Conservation (phyloP, 495 filamentous ascomycete species). For the Podospora fimiseda region DNA sequence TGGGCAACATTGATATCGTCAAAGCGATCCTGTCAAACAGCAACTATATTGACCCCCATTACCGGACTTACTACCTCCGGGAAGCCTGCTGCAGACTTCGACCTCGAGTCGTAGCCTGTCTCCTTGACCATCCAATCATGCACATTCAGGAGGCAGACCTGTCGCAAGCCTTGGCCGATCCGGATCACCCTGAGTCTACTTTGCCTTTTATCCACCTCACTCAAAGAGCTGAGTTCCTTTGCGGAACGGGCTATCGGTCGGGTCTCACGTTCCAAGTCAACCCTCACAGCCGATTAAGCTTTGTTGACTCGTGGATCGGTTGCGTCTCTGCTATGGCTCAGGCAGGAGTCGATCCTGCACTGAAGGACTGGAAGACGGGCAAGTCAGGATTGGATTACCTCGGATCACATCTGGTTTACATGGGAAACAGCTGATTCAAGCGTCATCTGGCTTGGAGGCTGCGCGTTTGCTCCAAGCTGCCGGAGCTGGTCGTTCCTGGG, state of each 20-base stretch:
- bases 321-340: slow-evolving; percentile 1
- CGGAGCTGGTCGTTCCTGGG: not conserved
- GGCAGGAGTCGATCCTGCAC: not conserved
- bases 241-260: too few relatives aligned
- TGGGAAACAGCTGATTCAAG: not conserved
- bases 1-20: not conserved
- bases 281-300: not conserved
- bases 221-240: not conserved
- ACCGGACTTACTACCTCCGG: slow-evolving; percentile 1
- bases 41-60: not conserved
- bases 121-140: slow-evolving; percentile 4
- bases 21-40: not conserved
- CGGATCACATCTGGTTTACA: not conserved
- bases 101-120: not conserved
- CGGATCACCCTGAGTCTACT: too few relatives aligned
- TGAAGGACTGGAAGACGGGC: slow-evolving; percentile 5
- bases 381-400: slow-evolving; percentile 3
- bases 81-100: not conserved
- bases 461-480: not conserved
- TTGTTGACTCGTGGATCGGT: not conserved
- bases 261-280: not conserved
- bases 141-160: not conserved
- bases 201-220: slow-evolving; percentile 3
- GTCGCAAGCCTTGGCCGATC: not conserved
- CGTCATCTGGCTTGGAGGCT: not conserved